Evolutionary conservation across 352 stramenopile genomes (phyloP).

Genomic region (Pythium apleroticum): DNA sequence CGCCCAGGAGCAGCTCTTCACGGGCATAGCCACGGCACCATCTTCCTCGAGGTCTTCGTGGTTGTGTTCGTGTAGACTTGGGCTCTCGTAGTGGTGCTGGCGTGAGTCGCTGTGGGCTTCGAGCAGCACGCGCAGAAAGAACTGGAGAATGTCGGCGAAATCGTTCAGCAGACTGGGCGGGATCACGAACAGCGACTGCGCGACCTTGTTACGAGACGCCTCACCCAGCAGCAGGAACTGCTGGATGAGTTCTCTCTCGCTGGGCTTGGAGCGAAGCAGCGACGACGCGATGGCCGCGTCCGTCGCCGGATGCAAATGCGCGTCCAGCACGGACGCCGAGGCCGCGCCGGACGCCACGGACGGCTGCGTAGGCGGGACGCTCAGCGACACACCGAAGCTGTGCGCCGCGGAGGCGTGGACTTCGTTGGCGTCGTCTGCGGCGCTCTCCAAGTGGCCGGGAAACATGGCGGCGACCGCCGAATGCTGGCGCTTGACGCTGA

Average conservation of each 20-base stretch:
- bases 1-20: slow-evolving; percentile 33
- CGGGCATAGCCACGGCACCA: background rate
- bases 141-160: slow-evolving; percentile 59
- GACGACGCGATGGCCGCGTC: slow-evolving; percentile 19
- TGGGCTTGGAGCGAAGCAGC: slow-evolving; percentile 26
- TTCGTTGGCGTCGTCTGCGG: slow-evolving; percentile 15
- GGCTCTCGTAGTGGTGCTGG: slow-evolving; percentile 19
- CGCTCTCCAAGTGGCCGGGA: slow-evolving; percentile 20
- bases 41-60: slow-evolving; percentile 1
- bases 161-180: slow-evolving; percentile 39
- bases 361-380: background rate
- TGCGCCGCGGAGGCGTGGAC: background rate
- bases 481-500: slow-evolving; percentile 34
- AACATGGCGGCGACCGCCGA: slow-evolving; percentile 26
- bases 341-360: slow-evolving; percentile 9
- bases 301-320: slow-evolving; percentile 20
- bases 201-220: slow-evolving; percentile 44
- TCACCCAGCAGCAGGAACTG: slow-evolving; percentile 39
- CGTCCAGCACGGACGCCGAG: slow-evolving; percentile 11
- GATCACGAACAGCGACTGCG: slow-evolving; percentile 44
- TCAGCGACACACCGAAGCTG: background rate
- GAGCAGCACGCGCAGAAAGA: slow-evolving; percentile 64
- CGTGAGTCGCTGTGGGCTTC: slow-evolving; percentile 41
- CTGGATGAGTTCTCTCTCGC: slow-evolving; percentile 37
- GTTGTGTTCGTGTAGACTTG: background rate